Evolutionary conservation across 2,329 filamentous ascomycete genomes (phyloP), one percentile per base, ranked within the genome.

Genomic region (Lecanicillium sp.): DNA sequence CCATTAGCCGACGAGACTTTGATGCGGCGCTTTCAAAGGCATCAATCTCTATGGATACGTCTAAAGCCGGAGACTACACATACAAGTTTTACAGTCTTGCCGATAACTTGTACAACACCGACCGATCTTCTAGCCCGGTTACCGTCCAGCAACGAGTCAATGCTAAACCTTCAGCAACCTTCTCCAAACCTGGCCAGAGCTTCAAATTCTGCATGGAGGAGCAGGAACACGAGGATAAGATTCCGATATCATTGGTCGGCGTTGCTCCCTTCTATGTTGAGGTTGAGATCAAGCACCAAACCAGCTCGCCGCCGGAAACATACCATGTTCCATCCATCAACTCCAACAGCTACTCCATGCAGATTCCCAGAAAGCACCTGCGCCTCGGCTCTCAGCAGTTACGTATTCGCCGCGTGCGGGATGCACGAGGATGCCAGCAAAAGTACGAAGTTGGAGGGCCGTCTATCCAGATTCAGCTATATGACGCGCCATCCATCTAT

Each of bases 161-260:
- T 52, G 73, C 86, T 12, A 84, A 83, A 42, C 92, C 92, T 2
- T 78, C 80, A 3, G 92, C 89, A 4, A 71, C 74, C 5, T 98
- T 98, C 55, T 72, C 75, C 42, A 85, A 85, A 48, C 86, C 89
- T 3, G 89, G 89, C 13, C 92, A 92, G 59, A 89, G 86, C 1
- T 95, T 95, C 69, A 94, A 92, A 57, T 95, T 90, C 62, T 98
- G 92, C 64, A 83, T 88, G 57, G 80, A 88, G 34, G 86, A 95
- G 51, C 75, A 83, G 36, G 78, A 78, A 38, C 78, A 80, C 22
- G 86, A 94, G 51, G 89, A 98, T 53, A 79, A 77, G 29, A 95
- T 98, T 39, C 89, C 90, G 0, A 83, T 98, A 43, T 80, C 76
- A 3, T 71, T 98, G 14, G 83, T 83, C 43, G 92, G 92, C 29